Conservation (phyloP, 164 flowering plant species). For the Magnolia kwangsiensis region DNA sequence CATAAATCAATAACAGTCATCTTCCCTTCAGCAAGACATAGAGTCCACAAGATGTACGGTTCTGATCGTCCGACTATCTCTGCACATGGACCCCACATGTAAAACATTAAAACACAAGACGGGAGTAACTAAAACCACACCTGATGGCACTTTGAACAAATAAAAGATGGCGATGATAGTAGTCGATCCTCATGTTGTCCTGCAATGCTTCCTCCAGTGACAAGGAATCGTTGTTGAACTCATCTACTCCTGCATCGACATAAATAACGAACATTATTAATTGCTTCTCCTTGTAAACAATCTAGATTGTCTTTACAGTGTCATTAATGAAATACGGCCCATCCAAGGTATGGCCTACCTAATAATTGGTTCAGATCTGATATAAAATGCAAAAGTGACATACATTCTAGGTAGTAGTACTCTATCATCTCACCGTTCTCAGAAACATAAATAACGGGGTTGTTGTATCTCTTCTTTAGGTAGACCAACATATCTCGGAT, state of each 20-base stretch:
- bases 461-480: slow-evolving; percentile 18
- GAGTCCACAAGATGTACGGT: too few relatives aligned
- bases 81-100: not conserved
- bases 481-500: slow-evolving; percentile 21
- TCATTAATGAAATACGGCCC: not conserved
- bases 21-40: too few relatives aligned
- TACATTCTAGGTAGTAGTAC: too few relatives aligned
- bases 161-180: not conserved
- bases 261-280: not conserved
- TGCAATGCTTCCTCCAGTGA: not conserved
- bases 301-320: not conserved
- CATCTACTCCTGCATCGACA: not conserved
- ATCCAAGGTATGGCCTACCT: too few relatives aligned
- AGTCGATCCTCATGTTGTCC: slow-evolving; percentile 6
- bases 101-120: not conserved
- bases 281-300: not conserved
- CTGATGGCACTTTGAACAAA: slow-evolving; percentile 12
- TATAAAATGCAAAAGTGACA: too few relatives aligned
- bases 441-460: slow-evolving; percentile 22
- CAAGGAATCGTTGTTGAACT: not conserved
- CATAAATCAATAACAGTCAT: too few relatives aligned
- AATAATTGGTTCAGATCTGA: too few relatives aligned
- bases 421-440: slow-evolving; percentile 18
- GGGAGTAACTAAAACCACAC: not conserved
- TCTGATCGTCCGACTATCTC: not conserved